Conservation (phyloP, 257 asterid genomes). For the Forsythia viridissima region DNA sequence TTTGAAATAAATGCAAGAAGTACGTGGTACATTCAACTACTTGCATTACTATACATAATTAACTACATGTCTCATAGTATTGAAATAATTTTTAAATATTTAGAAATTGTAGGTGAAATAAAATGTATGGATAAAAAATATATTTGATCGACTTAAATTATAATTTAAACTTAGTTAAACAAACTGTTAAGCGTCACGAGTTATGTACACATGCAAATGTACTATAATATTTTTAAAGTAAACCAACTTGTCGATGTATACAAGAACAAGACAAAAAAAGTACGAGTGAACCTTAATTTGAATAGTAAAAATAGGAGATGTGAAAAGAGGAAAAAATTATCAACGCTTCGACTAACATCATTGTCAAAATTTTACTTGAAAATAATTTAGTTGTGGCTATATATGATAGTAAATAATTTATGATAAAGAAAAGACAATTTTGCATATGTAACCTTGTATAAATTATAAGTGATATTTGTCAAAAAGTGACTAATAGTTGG, state of each 20-base stretch:
- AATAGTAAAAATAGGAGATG: neutral
- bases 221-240: neutral
- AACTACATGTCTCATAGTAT: neutral
- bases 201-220: neutral
- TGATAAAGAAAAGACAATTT: neutral
- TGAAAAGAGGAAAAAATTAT: neutral
- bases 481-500: neutral
- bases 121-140: too few relatives aligned
- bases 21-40: neutral
- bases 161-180: too few relatives aligned
- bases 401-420: neutral
- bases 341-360: neutral
- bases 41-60: neutral
- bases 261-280: neutral
- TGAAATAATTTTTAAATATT: too few relatives aligned
- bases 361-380: neutral
- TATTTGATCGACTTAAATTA: too few relatives aligned
- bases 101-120: too few relatives aligned
- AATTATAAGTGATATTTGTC: neutral
- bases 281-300: too few relatives aligned
- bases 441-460: neutral
- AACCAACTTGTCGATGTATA: neutral
- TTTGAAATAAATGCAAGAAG: neutral
- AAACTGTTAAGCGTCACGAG: too few relatives aligned
- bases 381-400: neutral